Evolutionary conservation across 345 rosid genomes (phyloP).

Genomic region (Salix koriyanagi): DNA sequence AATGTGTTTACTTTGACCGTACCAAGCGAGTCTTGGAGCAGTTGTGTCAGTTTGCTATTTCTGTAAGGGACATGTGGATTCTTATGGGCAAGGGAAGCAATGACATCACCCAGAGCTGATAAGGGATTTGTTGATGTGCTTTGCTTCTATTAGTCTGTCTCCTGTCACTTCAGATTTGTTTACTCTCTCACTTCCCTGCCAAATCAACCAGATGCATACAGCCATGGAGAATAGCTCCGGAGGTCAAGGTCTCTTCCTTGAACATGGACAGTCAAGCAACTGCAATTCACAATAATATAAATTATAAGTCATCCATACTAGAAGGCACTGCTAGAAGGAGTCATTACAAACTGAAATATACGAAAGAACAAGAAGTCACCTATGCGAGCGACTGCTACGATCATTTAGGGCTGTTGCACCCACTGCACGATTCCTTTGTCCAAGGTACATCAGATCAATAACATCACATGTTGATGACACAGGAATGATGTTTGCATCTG

Average conservation of each 20-base stretch:
- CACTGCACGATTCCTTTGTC: slow-evolving; percentile 85
- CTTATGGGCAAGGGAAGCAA: slow-evolving; percentile 94
- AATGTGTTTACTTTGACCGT: slow-evolving; percentile 8
- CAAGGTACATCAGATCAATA: slow-evolving; percentile 82
- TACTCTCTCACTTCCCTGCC: slow-evolving; percentile 97
- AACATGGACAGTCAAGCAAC: slow-evolving; percentile 96
- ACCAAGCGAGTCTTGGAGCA: slow-evolving; percentile 97
- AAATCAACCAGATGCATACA: slow-evolving; percentile 98
- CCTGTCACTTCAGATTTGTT: slow-evolving; percentile 93
- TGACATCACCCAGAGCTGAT: slow-evolving; percentile 97
- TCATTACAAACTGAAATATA: background rate
- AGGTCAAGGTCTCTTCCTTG: slow-evolving; percentile 84
- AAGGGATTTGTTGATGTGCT: slow-evolving; percentile 82
- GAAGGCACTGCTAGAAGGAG: background rate
- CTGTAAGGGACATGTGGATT: slow-evolving; percentile 95
- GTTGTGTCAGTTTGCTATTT: slow-evolving; percentile 95
- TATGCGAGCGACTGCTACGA: slow-evolving; percentile 97
- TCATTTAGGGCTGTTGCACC: slow-evolving; percentile 97
- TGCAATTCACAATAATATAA: slow-evolving; percentile 32
- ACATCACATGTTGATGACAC: slow-evolving; percentile 87
- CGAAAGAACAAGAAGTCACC: slow-evolving; percentile 39
- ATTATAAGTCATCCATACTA: background rate
- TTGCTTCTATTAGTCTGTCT: slow-evolving; percentile 93
- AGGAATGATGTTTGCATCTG: slow-evolving; percentile 76
- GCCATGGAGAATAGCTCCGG: slow-evolving; percentile 73